Evolutionary conservation across 163 green algal genomes (phyloP), one percentile per base, ranked within the genome.

Genomic region (Scenedesmus sp.): DNA sequence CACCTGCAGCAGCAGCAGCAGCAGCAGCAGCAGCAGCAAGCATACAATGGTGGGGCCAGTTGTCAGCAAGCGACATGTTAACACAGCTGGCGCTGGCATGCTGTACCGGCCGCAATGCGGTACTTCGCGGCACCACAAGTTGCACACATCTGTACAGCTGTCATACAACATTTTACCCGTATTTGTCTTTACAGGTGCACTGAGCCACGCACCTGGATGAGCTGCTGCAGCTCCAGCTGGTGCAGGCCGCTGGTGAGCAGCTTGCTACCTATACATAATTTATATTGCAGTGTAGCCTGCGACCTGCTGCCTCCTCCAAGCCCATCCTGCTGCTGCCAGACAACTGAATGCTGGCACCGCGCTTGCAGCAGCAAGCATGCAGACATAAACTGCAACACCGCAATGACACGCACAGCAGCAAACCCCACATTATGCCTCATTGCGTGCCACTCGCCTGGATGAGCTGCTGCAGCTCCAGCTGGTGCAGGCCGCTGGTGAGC

Each of bases 381-480:
- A 26, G 26, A 26, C 26, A 26, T 26, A 26, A 26, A 26, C 26
- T 26, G 26, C 6, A 18, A 70, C 62, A 70, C 62, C 18, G 6
- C 62, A 15, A 6, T 34, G 1, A 18, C 16, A 74, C 26, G 26
- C 26, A 18, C 66, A 74, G 66, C 66, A 74, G 66, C 8, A 74
- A 3, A n/a, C n/a, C 16, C 66, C n/a, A 3, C 7, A 18, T 18
- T 6, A 74, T 13, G 15, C 66, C 15, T 1, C 7, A 18, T 18
- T 74, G 66, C 66, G 2, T 7, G 1, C 66, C n/a, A 12, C 87
- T 20, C 79, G 92, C 94, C 26, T 93, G 59, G 23, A 96, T 93
- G 34, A 95, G 88, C 90, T 85, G 91, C 12, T 59, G 70, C 90
- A 97, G 89, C 88, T 95, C 88, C 62, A 96, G 34, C 92, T 94